A percentile compares a stretch with the other conserved stretches of the same genome.
These are phyloP conservation scores for Lotmaria passim DNA, from an alignment of 208 protist species.

Conservation along the genomic window DNA sequence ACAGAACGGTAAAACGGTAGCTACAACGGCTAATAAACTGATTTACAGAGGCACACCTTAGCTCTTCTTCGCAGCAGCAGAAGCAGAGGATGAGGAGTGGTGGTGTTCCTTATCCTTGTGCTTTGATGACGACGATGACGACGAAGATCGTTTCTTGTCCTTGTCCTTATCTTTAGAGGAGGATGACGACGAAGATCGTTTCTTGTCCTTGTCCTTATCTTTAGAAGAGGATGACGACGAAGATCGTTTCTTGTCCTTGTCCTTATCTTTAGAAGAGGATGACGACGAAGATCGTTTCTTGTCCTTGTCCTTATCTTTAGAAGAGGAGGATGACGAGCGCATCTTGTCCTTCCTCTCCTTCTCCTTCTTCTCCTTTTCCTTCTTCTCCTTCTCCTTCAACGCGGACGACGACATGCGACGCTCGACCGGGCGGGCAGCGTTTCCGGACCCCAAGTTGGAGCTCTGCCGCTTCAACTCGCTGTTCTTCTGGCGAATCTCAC, in stretches of 20 bases:
- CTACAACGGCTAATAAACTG: too few relatives aligned
- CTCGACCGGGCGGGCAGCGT: slow-evolving; percentile 5
- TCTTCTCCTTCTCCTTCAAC: slow-evolving; percentile 10
- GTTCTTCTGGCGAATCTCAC: slow-evolving; percentile 44
- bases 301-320: slow-evolving; percentile 9
- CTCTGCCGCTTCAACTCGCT: slow-evolving; percentile 40
- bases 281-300: slow-evolving; percentile 17
- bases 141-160: too few relatives aligned
- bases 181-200: too few relatives aligned
- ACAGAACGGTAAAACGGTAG: too few relatives aligned
- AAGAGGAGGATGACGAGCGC: slow-evolving; percentile 11
- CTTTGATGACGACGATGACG: neutral
- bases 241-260: slow-evolving; percentile 3
- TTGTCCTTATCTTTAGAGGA: too few relatives aligned
- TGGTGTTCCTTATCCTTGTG: neutral
- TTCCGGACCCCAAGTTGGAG: neutral
- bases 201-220: slow-evolving; percentile 11
- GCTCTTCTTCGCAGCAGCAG: neutral
- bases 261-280: neutral
- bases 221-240: slow-evolving; percentile 10
- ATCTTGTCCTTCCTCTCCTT: slow-evolving; percentile 1
- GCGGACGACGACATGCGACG: neutral
- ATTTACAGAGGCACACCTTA: too few relatives aligned
- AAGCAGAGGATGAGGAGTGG: neutral
- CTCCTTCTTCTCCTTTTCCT: neutral